Conservation (phyloP, 2,329 filamentous ascomycete species). For the Chrysoporthe deuterocubensis region DNA sequence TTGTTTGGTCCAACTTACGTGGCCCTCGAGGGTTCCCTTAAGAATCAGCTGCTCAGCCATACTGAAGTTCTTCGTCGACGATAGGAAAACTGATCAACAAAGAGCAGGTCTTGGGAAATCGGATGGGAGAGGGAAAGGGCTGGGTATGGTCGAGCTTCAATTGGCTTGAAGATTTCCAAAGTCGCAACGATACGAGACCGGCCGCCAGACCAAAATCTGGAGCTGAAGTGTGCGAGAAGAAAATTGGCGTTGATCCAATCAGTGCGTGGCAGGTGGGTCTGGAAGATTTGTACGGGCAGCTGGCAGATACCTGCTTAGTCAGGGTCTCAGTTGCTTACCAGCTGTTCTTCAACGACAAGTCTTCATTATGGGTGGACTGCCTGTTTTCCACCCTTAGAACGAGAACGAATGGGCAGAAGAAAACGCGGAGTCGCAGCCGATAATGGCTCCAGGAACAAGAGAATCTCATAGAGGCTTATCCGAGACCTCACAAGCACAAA, state of each 20-base stretch:
- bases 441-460: background rate
- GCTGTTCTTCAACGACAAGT: conserved; percentile 13
- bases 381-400: background rate
- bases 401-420: background rate
- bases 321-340: conserved; percentile 15
- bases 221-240: conserved; percentile 37
- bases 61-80: conserved; percentile 43
- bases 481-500: background rate
- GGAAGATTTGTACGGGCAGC: conserved; percentile 2
- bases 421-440: background rate
- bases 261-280: conserved; percentile 5
- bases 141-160: conserved; percentile 34
- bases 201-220: conserved; percentile 47
- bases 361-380: background rate
- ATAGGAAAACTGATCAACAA: conserved; percentile 41
- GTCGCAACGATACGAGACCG: conserved; percentile 38
- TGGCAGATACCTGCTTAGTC: conserved; percentile 11
- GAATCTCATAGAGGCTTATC: background rate
- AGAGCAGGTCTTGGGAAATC: conserved; percentile 40
- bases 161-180: conserved; percentile 28
- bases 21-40: conserved; percentile 97
- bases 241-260: conserved; percentile 40
- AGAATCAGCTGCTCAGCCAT: conserved; percentile 96
- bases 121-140: conserved; percentile 42
- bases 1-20: conserved; percentile 61